Conservation (phyloP, 176 grass and related monocot species). For the Elymus sibiricus region DNA sequence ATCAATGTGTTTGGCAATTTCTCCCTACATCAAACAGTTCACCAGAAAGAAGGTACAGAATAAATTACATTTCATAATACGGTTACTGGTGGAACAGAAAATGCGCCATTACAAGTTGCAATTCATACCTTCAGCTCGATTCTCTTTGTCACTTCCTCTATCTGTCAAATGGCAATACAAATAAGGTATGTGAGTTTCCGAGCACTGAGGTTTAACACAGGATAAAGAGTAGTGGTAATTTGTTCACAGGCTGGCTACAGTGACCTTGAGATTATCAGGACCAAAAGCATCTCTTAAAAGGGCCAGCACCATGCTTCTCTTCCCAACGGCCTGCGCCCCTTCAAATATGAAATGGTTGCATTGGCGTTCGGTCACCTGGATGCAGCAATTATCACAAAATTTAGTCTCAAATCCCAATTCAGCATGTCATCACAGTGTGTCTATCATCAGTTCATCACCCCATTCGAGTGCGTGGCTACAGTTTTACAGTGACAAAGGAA, state of each 20-base stretch:
- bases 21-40: conserved; percentile 34
- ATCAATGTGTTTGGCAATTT: conserved; percentile 53
- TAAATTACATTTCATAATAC: not conserved
- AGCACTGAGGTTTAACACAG: not conserved
- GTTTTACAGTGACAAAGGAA: not conserved
- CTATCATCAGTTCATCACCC: not conserved
- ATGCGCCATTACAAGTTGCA: not conserved
- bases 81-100: not conserved
- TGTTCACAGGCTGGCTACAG: not conserved
- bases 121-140: conserved; percentile 58
- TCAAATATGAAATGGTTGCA: conserved; percentile 58
- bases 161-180: conserved; percentile 24
- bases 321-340: conserved; percentile 45
- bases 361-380: conserved; percentile 21
- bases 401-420: not conserved
- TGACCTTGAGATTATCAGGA: conserved; percentile 32
- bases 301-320: conserved; percentile 63
- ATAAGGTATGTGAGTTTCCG: not conserved
- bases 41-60: not conserved
- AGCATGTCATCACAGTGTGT: not conserved
- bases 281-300: conserved; percentile 54
- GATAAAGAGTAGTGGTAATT: not conserved
- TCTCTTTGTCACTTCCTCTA: conserved; percentile 36
- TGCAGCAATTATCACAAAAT: conserved; percentile 18
- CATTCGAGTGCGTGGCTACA: not conserved